Conservation (phyloP, 441 rosid species). For the Erodium trifolium region DNA sequence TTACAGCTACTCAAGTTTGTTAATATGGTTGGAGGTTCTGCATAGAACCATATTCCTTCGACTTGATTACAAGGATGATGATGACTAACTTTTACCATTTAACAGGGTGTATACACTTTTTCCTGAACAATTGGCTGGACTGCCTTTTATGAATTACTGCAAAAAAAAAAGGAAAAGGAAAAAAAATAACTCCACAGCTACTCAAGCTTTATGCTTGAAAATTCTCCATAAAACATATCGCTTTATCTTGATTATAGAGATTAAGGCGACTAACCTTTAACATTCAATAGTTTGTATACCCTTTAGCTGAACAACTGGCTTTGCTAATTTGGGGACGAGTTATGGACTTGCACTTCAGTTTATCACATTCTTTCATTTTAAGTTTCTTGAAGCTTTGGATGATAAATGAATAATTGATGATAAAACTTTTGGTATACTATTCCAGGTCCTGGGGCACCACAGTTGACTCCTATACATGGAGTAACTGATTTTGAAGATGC, state of each 20-base stretch:
- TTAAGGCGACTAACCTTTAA: neutral
- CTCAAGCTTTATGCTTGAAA: neutral
- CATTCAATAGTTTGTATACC: neutral
- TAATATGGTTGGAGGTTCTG: too few species aligned
- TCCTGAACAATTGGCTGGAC: too few species aligned
- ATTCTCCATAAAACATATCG: neutral
- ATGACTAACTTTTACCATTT: too few species aligned
- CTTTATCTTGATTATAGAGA: neutral
- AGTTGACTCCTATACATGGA: conserved; percentile 49
- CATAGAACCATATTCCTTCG: too few species aligned
- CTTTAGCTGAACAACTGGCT: conserved; percentile 9
- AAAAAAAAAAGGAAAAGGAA: neutral
- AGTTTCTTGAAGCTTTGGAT: conserved; percentile 5
- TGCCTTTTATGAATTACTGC: too few species aligned
- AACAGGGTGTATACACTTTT: too few species aligned
- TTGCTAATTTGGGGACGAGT: neutral
- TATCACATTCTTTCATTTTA: conserved; percentile 7
- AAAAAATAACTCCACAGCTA: neutral
- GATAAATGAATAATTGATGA: neutral
- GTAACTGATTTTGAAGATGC: conserved; percentile 46
- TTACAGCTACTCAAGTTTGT: too few species aligned
- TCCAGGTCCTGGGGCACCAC: conserved; percentile 54
- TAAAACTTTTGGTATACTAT: neutral
- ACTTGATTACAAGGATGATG: too few species aligned
- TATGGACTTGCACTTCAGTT: conserved; percentile 8